These are phyloP conservation scores for Auxenochlorella protothecoides DNA, from an alignment of 139 green algal genomes.

Conservation along the genomic window DNA sequence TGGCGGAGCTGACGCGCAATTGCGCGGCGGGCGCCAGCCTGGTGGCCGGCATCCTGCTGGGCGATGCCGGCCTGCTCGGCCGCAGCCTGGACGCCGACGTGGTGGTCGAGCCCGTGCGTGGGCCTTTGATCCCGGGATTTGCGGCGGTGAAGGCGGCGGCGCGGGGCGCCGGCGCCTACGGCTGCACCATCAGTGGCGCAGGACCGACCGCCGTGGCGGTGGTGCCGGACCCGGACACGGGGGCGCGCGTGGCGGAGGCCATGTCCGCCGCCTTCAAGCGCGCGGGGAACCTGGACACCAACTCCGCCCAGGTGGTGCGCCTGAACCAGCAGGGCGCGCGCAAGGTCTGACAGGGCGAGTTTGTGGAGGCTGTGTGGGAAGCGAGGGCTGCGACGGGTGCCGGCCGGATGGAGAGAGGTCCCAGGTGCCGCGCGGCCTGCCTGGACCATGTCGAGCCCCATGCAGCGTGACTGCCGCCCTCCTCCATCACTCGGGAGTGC, in stretches of 20 bases:
- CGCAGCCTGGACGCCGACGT: conserved; percentile 72
- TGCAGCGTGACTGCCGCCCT: too few species aligned
- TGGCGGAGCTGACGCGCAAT: conserved; percentile 82
- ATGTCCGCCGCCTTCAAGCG: conserved; percentile 69
- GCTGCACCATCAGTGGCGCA: conserved; percentile 93
- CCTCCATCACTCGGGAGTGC: too few species aligned
- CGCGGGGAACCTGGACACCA: conserved; percentile 42
- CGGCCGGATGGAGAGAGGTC: too few species aligned
- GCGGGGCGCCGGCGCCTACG: conserved; percentile 72
- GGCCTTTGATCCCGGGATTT: conserved; percentile 89
- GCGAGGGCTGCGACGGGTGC: too few species aligned
- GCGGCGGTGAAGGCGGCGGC: conserved; percentile 80
- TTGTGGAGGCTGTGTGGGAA: too few species aligned
- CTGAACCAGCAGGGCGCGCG: conserved; percentile 52
- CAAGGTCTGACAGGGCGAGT: too few species aligned
- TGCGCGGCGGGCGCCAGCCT: conserved; percentile 70
- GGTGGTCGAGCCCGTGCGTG: conserved; percentile 89
- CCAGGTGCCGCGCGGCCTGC: too few species aligned
- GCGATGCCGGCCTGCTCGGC: conserved; percentile 65
- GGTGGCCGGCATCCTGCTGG: conserved; percentile 69
- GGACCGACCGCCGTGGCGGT: conserved; percentile 93
- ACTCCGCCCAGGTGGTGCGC: conserved; percentile 50
- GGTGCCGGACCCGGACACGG: conserved; percentile 49
- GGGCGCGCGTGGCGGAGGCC: conserved; percentile 51
- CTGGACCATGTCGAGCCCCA: too few species aligned